Conservation (phyloP, 768 basidiomycete species). For the Tylopilus vinaceipallidus region DNA sequence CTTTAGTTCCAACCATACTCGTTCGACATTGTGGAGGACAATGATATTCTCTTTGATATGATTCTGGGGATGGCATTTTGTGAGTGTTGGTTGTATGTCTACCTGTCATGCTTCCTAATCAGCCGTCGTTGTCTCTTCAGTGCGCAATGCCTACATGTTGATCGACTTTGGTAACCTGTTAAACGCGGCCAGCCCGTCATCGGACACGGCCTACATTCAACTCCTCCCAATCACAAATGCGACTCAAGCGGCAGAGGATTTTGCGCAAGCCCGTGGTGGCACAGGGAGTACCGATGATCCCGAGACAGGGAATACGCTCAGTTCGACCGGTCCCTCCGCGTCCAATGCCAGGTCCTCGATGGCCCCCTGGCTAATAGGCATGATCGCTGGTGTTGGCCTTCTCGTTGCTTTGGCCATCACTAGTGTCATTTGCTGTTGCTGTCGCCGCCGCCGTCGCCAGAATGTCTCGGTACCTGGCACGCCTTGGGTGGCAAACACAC, state of each 20-base stretch:
- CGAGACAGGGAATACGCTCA: constrained; percentile 40
- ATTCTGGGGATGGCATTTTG: constrained; percentile 74
- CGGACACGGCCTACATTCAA: constrained; percentile 57
- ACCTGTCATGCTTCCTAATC: not conserved
- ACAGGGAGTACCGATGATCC: not conserved
- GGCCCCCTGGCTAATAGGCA: constrained; percentile 12
- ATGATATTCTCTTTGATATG: constrained; percentile 46
- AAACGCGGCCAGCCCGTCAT: constrained; percentile 36
- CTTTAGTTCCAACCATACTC: constrained; percentile 68
- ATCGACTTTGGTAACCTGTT: constrained; percentile 67
- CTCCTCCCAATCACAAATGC: constrained; percentile 56
- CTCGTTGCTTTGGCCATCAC: constrained; percentile 4
- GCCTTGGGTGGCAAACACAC: constrained; percentile 4
- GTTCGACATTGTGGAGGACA: constrained; percentile 36
- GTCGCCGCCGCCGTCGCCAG: constrained; percentile 15
- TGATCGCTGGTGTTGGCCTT: constrained; percentile 11
- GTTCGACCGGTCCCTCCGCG: constrained; percentile 32
- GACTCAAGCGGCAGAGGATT: constrained; percentile 32
- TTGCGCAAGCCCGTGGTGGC: constrained; percentile 9
- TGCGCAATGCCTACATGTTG: constrained; percentile 62
- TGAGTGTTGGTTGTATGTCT: constrained; percentile 33
- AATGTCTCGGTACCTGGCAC: not conserved
- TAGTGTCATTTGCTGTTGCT: constrained; percentile 3
- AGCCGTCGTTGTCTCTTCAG: constrained; percentile 30
- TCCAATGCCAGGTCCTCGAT: constrained; percentile 24